Base-by-base conservation (phyloP, 495 filamentous ascomycete species). In the Aspergillus haitiensis region DNA sequence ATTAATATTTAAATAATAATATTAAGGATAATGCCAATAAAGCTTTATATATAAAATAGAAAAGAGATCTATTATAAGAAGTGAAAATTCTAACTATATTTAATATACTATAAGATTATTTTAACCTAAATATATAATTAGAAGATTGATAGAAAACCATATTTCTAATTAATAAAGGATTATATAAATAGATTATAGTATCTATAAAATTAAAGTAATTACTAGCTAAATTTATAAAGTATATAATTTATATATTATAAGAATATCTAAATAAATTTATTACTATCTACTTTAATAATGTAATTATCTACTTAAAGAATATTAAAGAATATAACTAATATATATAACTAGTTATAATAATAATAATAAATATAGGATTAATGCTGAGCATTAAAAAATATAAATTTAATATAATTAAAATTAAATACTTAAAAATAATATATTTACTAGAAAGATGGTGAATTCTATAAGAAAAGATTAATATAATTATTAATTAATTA, bases 211-310 rank as follows among this genome's bases (percentile, higher is more conserved):
- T 42, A 9, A 42, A 42, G 15, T 9, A 42, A 44, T 52, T 58
- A 51, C 12, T 50, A 49, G 44, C 52, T 51, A 52, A 33, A 51
- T 37, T 32, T 54, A 42, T 36, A 31, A 39, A 6, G 2, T 39
- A 16, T 50, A 57, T 57, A n/a, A 48, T 49, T 6, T 39, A 57
- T 49, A 39, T 49, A 18, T n/a, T 49, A 55, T 33, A 48, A 58
- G 15, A 52, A 45, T 47, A 63, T 53, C 27, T 55, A 16, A 58
- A 40, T 59, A 52, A 52, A 45, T 46, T 37, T 63, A 65, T 57
- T 58, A 59, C 33, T 61, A 55, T 55, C n/a, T 55, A 48, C 57
- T 53, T 55, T 55, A 53, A 55, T 55, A 55, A 44, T 55, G 45
- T 31, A 44, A 44, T 55, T 55, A 32, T 55, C 18, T 55, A 32